Evolutionary conservation across 148 eudicot genomes (phyloP), one percentile per base, ranked within the genome.

Genomic region (Oxyria digyna): DNA sequence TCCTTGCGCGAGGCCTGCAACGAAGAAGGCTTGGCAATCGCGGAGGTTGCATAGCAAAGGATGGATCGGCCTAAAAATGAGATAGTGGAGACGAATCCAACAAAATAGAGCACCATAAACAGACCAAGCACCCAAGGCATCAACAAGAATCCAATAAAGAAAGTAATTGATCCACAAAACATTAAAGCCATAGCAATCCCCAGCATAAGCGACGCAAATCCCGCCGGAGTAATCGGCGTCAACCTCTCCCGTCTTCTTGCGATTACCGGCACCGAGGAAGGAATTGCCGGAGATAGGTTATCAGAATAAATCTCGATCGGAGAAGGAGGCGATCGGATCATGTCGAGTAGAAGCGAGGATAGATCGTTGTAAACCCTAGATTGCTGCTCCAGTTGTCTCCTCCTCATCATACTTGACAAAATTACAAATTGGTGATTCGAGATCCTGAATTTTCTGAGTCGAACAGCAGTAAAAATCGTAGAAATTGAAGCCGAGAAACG

Each of bases 91-190:
- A 94, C 83, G 32, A 91, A 62, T 20, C 97, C 99, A 24, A 88
- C 97, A 72, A 94, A 76, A 68, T 94, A 94, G 65, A 94, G 81
- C 15, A 88, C 79, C 83, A 94, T 78, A 41, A 88, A 90, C 57
- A 91, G 69, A 0, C 96, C 97, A 0, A 94, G 75, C 3, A 91
- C 99, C 99, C 97, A 94, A 1, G 99, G 99, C 83, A 95, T 82
- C 88, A 95, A 73, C 80, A 95, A 42, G 67, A 95, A 88, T 12
- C 99, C 99, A 0, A 95, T 79, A 15, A 88, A 91, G 65, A 94
- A 94, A 20, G 99, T 95, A 1, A 95, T 86, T 23, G 93, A 95
- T 20, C 99, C 99, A 74, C 99, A 91, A 0, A 95, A 72, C 99
- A 95, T 95, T 78, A 95, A 27, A 13, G 99, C 76, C 57, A 91